Evolutionary conservation across 129 eudicot genomes (phyloP).

Genomic region (Silybum marianum): DNA sequence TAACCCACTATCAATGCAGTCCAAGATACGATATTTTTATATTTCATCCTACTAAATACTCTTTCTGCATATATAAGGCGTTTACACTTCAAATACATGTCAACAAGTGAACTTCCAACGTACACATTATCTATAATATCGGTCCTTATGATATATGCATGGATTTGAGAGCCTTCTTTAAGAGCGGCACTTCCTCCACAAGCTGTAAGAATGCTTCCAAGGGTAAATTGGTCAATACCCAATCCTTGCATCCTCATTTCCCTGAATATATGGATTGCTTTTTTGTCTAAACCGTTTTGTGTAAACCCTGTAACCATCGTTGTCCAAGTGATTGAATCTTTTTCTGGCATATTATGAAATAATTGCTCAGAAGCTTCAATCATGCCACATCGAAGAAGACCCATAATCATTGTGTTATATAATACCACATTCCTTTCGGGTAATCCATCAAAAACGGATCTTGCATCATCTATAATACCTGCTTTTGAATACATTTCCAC

Average conservation of each 20-base stretch:
- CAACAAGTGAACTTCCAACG: constrained; percentile 89
- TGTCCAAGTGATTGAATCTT: constrained; percentile 90
- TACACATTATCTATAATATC: constrained; percentile 55
- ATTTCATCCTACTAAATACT: constrained; percentile 63
- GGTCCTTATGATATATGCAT: constrained; percentile 56
- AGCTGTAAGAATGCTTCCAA: constrained; percentile 84
- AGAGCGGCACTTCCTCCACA: constrained; percentile 69
- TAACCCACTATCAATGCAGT: constrained; percentile 90
- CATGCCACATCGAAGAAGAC: constrained; percentile 74
- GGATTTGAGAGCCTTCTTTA: constrained; percentile 79
- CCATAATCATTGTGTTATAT: constrained; percentile 81
- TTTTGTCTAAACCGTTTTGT: constrained; percentile 58
- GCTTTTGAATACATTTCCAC: constrained; percentile 87
- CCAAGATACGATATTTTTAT: constrained; percentile 83
- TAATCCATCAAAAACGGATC: constrained; percentile 59
- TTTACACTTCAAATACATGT: constrained; percentile 83
- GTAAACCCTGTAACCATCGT: constrained; percentile 87
- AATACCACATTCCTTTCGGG: constrained; percentile 79
- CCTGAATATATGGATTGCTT: constrained; percentile 58
- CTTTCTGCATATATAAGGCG: constrained; percentile 59
- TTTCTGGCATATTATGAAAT: constrained; percentile 60
- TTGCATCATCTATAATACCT: constrained; percentile 54
- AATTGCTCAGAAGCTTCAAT: constrained; percentile 57
- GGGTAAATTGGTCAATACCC: constrained; percentile 75
- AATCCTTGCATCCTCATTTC: constrained; percentile 62